A percentile compares a stretch with the other conserved stretches of the same genome.
Evolutionary conservation across 257 asterid species (phyloP).

Genomic region (Forsythia viridissima): DNA sequence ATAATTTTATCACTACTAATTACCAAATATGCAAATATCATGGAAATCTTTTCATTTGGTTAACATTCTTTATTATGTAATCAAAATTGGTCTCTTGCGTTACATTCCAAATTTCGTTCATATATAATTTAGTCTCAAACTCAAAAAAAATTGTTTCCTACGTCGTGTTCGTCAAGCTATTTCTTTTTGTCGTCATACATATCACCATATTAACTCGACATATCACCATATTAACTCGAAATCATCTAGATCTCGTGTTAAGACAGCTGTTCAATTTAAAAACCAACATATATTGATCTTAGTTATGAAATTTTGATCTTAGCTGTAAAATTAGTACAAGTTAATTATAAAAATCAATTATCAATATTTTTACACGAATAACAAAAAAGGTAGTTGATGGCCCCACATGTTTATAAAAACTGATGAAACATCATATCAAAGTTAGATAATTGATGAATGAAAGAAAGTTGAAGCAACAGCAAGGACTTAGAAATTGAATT

Average conservation of each 20-base stretch:
- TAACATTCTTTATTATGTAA: no score
- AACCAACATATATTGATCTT: background rate
- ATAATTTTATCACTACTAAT: no score
- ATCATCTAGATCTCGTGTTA: no score
- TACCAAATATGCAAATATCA: no score
- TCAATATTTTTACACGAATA: background rate
- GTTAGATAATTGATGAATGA: background rate
- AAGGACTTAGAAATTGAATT: background rate
- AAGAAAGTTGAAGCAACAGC: conserved; percentile 16
- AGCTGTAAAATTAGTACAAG: background rate
- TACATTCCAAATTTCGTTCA: no score
- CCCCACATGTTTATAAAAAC: background rate
- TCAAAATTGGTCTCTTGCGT: no score
- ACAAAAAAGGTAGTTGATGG: background rate
- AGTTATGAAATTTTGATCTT: background rate
- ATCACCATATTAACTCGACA: no score
- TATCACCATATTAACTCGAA: no score
- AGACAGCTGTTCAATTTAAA: no score
- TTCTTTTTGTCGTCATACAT: no score
- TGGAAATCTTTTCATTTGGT: no score
- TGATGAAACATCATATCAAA: background rate
- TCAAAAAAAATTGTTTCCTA: background rate
- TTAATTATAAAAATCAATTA: background rate
- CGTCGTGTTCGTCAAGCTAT: background rate
- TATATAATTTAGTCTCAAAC: no score